Evolutionary conservation across 2,329 filamentous ascomycete genomes (phyloP), one percentile per base, ranked within the genome.

Genomic region (Phyllosticta citribraziliensis): DNA sequence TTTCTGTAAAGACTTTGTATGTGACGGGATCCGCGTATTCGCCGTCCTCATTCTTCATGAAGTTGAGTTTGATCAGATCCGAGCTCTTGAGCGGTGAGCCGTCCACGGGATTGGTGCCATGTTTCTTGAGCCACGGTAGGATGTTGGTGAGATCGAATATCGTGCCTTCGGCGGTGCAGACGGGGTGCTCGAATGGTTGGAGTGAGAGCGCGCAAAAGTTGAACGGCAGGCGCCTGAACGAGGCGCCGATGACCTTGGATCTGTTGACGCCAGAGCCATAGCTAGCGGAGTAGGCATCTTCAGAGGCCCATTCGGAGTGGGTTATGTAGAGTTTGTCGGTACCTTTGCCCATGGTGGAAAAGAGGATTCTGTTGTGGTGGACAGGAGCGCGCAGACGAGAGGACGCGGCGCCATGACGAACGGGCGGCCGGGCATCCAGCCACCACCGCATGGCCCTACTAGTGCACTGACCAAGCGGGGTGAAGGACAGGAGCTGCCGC

Each of bases 141-240:
- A 99, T 97, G 70, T 96, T 90, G 67, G 94, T 93, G 67, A 97
- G 84, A 70, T 99, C 95, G 75, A 97, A 99, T 63, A 96, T 93
- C 12, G 88, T 94, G 58, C 94, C 94, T 52, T 88, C 81, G 3
- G 83, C 71, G 0, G 93, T 97, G 79, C 94, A 99, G 40, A 99
- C 94, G 5, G 94, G 92, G 70, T 96, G 89, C 70, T 87, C 85
- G 79, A 97, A 99, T 8, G 95, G 95, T 72, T 97, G 94, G 35
- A 99, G 86, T 63, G 90, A 96, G 50, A 96, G 87, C 64, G 94
- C 91, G 83, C 94, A 99, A 78, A 94, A 97, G 80, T 97, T 97
- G 83, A 95, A 99, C 30, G 95, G 94, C 1, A 99, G 83, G 54
- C 91, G 88, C 70, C 88, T 90, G 79, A 97, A 97, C 47, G 83